These are phyloP conservation scores for Trichoderma oligosporum DNA, from an alignment of 2,329 filamentous ascomycete genomes.

Conservation along the genomic window DNA sequence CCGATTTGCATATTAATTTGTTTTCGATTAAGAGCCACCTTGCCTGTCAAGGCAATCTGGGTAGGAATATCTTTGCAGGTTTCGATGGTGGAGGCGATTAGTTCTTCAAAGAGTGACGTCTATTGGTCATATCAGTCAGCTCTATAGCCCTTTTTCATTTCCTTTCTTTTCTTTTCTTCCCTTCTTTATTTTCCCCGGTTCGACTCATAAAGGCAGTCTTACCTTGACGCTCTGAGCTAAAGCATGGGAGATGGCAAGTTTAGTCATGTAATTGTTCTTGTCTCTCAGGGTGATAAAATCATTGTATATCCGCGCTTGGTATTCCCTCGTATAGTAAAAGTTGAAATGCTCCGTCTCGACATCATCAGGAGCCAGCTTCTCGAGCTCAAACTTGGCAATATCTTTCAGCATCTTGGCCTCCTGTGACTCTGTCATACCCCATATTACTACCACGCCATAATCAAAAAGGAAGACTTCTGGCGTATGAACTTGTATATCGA, in stretches of 20 bases:
- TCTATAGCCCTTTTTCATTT: neutral
- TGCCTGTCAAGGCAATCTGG: conserved; percentile 88
- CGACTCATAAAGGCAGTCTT: conserved; percentile 21
- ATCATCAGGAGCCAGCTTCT: conserved; percentile 83
- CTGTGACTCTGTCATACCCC: conserved; percentile 91
- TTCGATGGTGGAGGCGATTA: conserved; percentile 90
- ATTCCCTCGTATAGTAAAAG: conserved; percentile 97
- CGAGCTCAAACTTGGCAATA: conserved; percentile 87
- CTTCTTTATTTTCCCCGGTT: neutral
- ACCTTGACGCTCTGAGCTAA: conserved; percentile 93
- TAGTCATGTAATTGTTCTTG: conserved; percentile 97
- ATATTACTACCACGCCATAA: conserved; percentile 96
- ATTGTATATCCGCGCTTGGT: conserved; percentile 98
- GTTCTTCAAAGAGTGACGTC: conserved; percentile 93
- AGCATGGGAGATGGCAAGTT: conserved; percentile 92
- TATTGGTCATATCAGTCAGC: conserved; percentile 31
- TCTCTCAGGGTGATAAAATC: conserved; percentile 95
- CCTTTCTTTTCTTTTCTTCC: neutral
- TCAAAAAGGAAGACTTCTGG: conserved; percentile 96
- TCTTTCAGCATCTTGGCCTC: conserved; percentile 91
- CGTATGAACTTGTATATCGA: conserved; percentile 84
- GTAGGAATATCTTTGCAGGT: conserved; percentile 89
- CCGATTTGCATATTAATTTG: conserved; percentile 99
- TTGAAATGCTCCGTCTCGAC: conserved; percentile 98
- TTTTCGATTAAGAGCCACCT: conserved; percentile 79